A percentile compares a stretch with the other conserved stretches of the same genome.
Conservation (phyloP, 1,284 basidiomycete genomes). For the Thecaphora thlaspeos region DNA sequence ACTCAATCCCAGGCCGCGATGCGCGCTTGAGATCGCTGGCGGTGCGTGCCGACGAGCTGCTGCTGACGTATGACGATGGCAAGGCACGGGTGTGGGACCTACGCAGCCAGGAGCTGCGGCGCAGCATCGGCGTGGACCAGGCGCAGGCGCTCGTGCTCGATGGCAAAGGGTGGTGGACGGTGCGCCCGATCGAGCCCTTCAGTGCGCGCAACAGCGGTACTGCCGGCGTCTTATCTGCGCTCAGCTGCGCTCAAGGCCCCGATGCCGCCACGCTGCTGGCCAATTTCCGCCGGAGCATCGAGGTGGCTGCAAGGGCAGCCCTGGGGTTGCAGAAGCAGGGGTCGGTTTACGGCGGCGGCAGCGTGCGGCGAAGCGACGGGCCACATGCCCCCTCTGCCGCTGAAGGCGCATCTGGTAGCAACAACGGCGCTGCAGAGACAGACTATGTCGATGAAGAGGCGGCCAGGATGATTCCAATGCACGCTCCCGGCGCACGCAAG, state of each 20-base stretch:
- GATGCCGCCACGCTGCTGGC: slow-evolving; percentile 34
- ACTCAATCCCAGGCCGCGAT: slow-evolving; percentile 71
- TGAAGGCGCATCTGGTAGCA: too few species aligned
- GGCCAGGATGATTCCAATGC: neutral
- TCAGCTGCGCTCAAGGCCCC: slow-evolving; percentile 22
- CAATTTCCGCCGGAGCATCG: slow-evolving; percentile 48
- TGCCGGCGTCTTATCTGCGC: slow-evolving; percentile 34
- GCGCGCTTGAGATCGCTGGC: slow-evolving; percentile 67
- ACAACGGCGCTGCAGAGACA: too few species aligned
- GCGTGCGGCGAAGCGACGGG: too few species aligned
- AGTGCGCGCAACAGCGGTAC: slow-evolving; percentile 24
- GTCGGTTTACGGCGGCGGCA: too few species aligned
- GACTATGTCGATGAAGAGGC: too few species aligned
- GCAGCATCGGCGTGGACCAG: slow-evolving; percentile 75
- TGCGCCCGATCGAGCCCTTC: slow-evolving; percentile 20
- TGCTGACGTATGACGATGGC: slow-evolving; percentile 74
- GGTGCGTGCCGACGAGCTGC: slow-evolving; percentile 69
- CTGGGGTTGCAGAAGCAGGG: neutral
- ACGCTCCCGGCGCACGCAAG: slow-evolving; percentile 25
- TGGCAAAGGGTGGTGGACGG: slow-evolving; percentile 36
- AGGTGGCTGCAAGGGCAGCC: slow-evolving; percentile 39
- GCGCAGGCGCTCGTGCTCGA: slow-evolving; percentile 72
- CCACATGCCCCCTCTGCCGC: too few species aligned
- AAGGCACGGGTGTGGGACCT: slow-evolving; percentile 85
- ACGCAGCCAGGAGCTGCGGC: slow-evolving; percentile 78